These are phyloP conservation scores for Porphyrellus cyaneotinctus DNA, from an alignment of 768 basidiomycete genomes.

Conservation along the genomic window DNA sequence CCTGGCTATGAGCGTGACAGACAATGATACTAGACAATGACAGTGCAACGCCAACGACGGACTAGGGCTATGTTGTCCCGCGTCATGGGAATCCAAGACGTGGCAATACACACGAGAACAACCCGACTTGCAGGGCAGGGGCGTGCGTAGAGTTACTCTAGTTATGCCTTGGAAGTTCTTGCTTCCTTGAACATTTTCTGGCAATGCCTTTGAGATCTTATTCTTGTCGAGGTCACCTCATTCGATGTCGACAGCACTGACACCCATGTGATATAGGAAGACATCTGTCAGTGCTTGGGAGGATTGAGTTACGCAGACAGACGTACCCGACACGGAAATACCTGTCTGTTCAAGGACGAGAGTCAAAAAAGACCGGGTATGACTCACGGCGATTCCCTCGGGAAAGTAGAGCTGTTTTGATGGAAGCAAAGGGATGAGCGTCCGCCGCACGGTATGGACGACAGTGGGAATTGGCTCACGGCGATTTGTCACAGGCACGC, in stretches of 20 bases:
- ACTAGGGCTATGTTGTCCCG: too few relatives aligned
- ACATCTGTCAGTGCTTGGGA: neutral
- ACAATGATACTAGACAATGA: too few relatives aligned
- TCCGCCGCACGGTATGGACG: too few relatives aligned
- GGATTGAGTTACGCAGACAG: neutral
- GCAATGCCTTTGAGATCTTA: constrained; percentile 61
- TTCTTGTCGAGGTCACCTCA: constrained; percentile 76
- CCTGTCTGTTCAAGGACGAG: constrained; percentile 45
- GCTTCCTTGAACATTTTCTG: constrained; percentile 48
- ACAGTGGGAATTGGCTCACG: constrained; percentile 35
- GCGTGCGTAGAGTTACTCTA: too few relatives aligned
- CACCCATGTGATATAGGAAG: constrained; percentile 78
- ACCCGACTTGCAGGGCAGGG: too few relatives aligned
- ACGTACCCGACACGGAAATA: constrained; percentile 88
- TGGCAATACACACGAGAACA: too few relatives aligned
- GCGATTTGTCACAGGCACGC: constrained; percentile 70
- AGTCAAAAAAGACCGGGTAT: constrained; percentile 32
- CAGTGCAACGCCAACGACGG: too few relatives aligned
- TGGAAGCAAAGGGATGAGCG: neutral
- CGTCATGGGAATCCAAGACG: too few relatives aligned
- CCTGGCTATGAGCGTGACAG: too few relatives aligned
- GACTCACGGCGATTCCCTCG: constrained; percentile 67
- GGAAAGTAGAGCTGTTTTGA: constrained; percentile 73
- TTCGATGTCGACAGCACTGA: constrained; percentile 65
- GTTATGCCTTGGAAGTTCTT: constrained; percentile 7